Evolutionary conservation across 2,329 filamentous ascomycete species (phyloP).

Genomic region (Fusarium domesticum): DNA sequence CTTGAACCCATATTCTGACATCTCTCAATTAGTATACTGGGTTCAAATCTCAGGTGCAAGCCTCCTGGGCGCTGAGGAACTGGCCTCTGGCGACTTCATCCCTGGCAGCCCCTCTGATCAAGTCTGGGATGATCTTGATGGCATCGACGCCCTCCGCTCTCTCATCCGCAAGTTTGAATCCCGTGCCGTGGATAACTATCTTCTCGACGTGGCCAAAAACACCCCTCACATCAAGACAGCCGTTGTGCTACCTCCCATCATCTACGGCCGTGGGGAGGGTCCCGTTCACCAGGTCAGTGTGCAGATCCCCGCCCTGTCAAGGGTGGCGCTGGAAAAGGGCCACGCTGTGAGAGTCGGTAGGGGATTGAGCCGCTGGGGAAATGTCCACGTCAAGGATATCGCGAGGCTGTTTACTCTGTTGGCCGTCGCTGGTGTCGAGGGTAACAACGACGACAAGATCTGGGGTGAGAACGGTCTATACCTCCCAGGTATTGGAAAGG

Average conservation of each 20-base stretch:
- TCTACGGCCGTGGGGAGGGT: slow-evolving; percentile 40
- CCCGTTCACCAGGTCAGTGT: slow-evolving; percentile 40
- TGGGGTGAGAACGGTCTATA: slow-evolving; percentile 43
- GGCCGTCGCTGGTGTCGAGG: slow-evolving; percentile 30
- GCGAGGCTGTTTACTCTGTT: slow-evolving; percentile 31
- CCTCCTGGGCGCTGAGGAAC: slow-evolving; percentile 33
- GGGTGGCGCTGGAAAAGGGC: slow-evolving; percentile 32
- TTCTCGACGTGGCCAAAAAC: slow-evolving; percentile 31
- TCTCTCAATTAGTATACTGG: slow-evolving; percentile 17
- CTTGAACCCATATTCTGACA: background rate
- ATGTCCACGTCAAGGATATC: slow-evolving; percentile 36
- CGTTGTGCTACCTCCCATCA: slow-evolving; percentile 36
- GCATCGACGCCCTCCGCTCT: slow-evolving; percentile 21
- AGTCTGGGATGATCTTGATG: slow-evolving; percentile 38
- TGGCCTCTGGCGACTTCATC: slow-evolving; percentile 30
- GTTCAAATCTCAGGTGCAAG: slow-evolving; percentile 40
- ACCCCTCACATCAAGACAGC: slow-evolving; percentile 33
- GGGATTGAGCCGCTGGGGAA: slow-evolving; percentile 36
- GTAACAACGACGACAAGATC: slow-evolving; percentile 17
- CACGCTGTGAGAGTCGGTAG: slow-evolving; percentile 34
- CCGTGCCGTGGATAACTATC: slow-evolving; percentile 38
- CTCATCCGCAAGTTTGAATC: slow-evolving; percentile 26
- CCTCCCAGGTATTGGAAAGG: slow-evolving; percentile 28
- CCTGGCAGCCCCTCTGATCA: slow-evolving; percentile 30
- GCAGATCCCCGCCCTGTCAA: slow-evolving; percentile 39